Conservation (phyloP, 345 rosid genomes). For the Gossypium stocksii region DNA sequence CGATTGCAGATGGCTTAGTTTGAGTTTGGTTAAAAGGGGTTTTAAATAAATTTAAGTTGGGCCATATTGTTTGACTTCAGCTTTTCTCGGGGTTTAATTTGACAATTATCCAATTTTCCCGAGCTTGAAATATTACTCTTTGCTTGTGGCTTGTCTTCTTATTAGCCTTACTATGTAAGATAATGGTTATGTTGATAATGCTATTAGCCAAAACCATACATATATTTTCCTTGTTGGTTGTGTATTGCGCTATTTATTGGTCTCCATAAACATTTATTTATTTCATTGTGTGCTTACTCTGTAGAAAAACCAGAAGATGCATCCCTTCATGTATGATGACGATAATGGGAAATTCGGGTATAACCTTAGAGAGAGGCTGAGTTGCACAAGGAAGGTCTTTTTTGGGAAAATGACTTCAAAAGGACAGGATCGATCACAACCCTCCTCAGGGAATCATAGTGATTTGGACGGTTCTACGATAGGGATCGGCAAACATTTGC, state of each 20-base stretch:
- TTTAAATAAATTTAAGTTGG: no score
- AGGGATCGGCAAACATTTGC: constrained; percentile 11
- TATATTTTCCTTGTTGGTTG: neutral
- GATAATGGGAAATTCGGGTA: constrained; percentile 58
- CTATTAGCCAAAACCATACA: neutral
- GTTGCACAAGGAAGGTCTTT: constrained; percentile 25
- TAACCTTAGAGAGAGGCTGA: constrained; percentile 67
- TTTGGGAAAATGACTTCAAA: constrained; percentile 19
- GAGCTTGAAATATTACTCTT: no score
- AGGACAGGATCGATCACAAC: constrained; percentile 24
- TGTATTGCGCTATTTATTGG: neutral
- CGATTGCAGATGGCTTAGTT: neutral
- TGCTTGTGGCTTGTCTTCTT: no score
- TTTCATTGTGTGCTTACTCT: constrained; percentile 12
- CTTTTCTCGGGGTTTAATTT: no score
- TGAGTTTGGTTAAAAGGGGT: neutral
- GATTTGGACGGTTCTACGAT: constrained; percentile 17
- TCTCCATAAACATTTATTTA: neutral
- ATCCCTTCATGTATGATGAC: constrained; percentile 70
- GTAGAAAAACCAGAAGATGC: constrained; percentile 74
- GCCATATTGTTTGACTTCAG: no score
- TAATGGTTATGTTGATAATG: no score
- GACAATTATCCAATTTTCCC: no score
- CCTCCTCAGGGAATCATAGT: constrained; percentile 23
- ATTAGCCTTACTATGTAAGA: no score